Base-by-base conservation (phyloP, 805 yeast species). In the Candida maris region DNA sequence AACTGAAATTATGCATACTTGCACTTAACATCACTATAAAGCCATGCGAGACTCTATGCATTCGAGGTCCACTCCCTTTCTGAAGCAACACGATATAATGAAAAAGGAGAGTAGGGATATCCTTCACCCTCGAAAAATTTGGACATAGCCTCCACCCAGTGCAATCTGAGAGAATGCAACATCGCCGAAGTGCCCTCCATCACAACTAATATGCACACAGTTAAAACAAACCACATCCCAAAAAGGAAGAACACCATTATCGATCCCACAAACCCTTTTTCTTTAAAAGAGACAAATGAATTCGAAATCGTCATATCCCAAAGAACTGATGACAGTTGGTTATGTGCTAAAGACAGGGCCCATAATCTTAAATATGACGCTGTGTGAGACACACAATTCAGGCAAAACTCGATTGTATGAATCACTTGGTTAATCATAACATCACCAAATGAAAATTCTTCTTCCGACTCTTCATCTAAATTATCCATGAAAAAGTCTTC, bases 121-220 rank as follows among this genome's bases (percentile, higher is more conserved):
- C 89, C 89, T 53, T 81, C 87, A 54, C 89, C 89, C 52, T 78
- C 81, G 46, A 82, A 82, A 56, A 78, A 81, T 58, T 82, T 82
- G 30, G 85, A 78, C 89, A 82, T 82, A 24, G 85, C 76, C 54
- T 82, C 89, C 36, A 82, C 88, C 89, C 89, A 82, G 54, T 82
- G 89, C 49, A 82, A 66, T 63, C 89, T 73, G 51, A 82, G 69
- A 12, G 85, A 75, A 57, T 82, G 89, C 52, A 82, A 66, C 89
- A 82, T 82, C 15, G 88, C 88, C n/a, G 86, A 79, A 0, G 88
- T 82, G 38, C 89, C 89, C 62, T 82, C 89, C 89, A 82, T 82
- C 32, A 79, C 67, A 32, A 82, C 88, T 54, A 82, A 64, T 27
- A 82, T 78, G 48, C 77, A 71, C 25, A 79, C 81, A 0, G 88